Evolutionary conservation across 192 early-diverging fungal genomes (phyloP).

Genomic region (Endogone sp.): DNA sequence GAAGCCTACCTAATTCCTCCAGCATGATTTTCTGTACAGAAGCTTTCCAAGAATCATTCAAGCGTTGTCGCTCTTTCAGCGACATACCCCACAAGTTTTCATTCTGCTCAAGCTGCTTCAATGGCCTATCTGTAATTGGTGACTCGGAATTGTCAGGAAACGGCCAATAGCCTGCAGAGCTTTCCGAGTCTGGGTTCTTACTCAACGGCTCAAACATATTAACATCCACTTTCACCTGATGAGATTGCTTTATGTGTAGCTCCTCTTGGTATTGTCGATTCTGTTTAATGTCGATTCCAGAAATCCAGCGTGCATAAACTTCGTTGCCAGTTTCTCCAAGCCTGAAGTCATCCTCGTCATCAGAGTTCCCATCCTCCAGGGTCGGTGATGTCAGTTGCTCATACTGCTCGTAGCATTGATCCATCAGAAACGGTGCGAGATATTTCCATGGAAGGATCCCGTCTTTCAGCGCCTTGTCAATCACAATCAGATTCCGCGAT

Average conservation of each 20-base stretch:
- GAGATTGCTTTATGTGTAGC: too few species aligned
- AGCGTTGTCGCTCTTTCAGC: conserved; percentile 26
- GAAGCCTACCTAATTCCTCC: conserved; percentile 13
- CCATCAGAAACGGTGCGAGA: conserved; percentile 5
- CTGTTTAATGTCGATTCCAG: not conserved
- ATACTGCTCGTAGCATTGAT: conserved; percentile 2
- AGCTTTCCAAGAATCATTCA: conserved; percentile 34
- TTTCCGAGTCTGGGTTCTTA: too few species aligned
- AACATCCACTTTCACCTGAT: too few species aligned
- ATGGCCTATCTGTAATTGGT: conserved; percentile 13
- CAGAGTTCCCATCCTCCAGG: not conserved
- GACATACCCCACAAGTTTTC: conserved; percentile 49
- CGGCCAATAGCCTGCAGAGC: too few species aligned
- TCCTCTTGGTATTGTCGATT: too few species aligned
- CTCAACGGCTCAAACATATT: too few species aligned
- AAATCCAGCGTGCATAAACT: not conserved
- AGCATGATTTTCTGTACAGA: conserved; percentile 19
- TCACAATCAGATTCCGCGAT: conserved; percentile 3
- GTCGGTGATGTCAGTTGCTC: conserved; percentile 11
- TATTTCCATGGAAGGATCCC: conserved; percentile 14
- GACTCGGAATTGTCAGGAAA: too few species aligned
- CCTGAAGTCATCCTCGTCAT: not conserved
- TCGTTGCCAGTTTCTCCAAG: not conserved
- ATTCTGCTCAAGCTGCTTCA: conserved; percentile 26
- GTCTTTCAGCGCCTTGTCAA: conserved; percentile 12